Evolutionary conservation across 345 rosid genomes (phyloP).

Genomic region (Diplotaxis tenuifolia): DNA sequence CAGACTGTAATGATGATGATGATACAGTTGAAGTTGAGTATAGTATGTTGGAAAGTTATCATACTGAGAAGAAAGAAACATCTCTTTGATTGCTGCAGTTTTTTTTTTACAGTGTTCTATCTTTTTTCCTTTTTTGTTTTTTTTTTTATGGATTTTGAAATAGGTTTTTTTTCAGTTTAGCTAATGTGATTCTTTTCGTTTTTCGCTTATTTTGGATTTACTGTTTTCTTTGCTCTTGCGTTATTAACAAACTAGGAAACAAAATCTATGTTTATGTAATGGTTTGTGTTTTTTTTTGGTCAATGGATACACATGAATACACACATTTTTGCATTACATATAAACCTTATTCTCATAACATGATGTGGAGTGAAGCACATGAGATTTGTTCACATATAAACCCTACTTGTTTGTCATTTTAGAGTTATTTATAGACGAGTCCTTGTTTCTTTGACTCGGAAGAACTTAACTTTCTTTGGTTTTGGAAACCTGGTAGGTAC

Average conservation of each 20-base stretch:
- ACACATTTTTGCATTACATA: background rate
- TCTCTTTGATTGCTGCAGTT: background rate
- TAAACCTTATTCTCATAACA: no score
- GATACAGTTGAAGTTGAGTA: slow-evolving; percentile 55
- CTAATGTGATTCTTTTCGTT: slow-evolving; percentile 24
- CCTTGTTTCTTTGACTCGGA: background rate
- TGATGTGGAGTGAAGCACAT: background rate
- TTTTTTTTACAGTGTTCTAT: no score
- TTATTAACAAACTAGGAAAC: background rate
- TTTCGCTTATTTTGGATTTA: slow-evolving; percentile 5
- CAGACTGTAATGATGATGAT: slow-evolving; percentile 32
- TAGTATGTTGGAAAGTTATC: slow-evolving; percentile 95
- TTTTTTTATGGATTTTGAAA: background rate
- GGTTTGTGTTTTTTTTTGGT: background rate
- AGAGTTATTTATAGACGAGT: background rate
- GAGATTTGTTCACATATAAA: background rate
- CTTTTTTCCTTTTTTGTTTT: background rate
- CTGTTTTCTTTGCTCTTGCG: background rate
- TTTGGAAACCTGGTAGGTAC: slow-evolving; percentile 11
- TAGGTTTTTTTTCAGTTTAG: slow-evolving; percentile 11
- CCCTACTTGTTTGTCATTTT: background rate
- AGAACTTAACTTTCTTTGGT: background rate
- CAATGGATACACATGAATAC: background rate
- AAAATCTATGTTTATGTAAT: background rate
- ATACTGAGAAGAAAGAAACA: slow-evolving; percentile 76